phyloP scores from a whole-genome alignment of 352 stramenopile species.

The Globisporangium acanthophoron region DNA sequence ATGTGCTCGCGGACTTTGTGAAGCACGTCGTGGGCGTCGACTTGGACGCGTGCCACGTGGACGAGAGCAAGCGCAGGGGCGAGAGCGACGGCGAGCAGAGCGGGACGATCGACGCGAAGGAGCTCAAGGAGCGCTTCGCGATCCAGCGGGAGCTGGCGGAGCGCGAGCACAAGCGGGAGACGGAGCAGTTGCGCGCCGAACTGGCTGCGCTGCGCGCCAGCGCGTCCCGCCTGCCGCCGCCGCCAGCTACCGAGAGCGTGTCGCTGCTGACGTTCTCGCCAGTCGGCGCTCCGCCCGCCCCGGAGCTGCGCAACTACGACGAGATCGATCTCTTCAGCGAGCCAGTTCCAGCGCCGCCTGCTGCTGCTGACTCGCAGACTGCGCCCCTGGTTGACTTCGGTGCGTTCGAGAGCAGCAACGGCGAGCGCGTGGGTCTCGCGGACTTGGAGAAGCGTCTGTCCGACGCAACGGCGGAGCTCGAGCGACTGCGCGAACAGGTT shows the following conservation, averaged over 20 bases:
- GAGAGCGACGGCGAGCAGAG: slow-evolving; percentile 5
- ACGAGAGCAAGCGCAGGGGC: slow-evolving; percentile 7
- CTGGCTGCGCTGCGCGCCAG: slow-evolving; percentile 8
- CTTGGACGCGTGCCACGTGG: slow-evolving; percentile 38
- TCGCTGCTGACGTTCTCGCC: slow-evolving; percentile 45
- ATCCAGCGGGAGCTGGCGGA: slow-evolving; percentile 38
- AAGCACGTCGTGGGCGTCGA: slow-evolving; percentile 66
- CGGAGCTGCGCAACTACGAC: slow-evolving; percentile 29
- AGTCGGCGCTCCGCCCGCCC: slow-evolving; percentile 4
- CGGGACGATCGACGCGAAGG: slow-evolving; percentile 34
- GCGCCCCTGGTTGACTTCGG: background rate
- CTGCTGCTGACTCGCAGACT: background rate
- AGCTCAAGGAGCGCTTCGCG: slow-evolving; percentile 43
- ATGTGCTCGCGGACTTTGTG: slow-evolving; percentile 49
- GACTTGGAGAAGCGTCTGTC: slow-evolving; percentile 9
- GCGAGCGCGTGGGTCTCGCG: slow-evolving; percentile 1
- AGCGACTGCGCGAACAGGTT: slow-evolving; percentile 16
- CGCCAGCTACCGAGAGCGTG: slow-evolving; percentile 13
- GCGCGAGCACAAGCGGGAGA: slow-evolving; percentile 23
- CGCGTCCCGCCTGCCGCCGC: slow-evolving; percentile 11
- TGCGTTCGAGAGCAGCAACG: background rate
- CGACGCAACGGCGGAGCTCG: slow-evolving; percentile 8
- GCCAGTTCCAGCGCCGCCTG: background rate
- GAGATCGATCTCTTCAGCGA: slow-evolving; percentile 52
- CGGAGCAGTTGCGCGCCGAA: slow-evolving; percentile 12